Base-by-base conservation (phyloP, 768 basidiomycete genomes). In the Termitomyces sp. region DNA sequence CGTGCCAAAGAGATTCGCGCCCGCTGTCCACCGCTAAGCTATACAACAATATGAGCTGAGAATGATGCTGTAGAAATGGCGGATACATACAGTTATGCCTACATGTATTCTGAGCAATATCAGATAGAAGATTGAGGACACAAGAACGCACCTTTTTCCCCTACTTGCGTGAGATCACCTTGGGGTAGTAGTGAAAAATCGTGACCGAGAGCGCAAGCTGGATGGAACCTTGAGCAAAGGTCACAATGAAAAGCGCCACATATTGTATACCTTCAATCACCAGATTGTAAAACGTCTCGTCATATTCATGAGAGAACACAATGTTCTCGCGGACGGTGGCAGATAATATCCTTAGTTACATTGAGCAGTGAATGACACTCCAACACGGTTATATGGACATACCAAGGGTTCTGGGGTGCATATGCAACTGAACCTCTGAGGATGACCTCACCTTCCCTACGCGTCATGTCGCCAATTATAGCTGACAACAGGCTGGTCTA, bases 311-410 rank as follows among this genome's bases (percentile, higher is more conserved):
- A 10, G 87, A 93, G 72, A 98, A 98, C 35, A 91, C 66, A 58
- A 98, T 98, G 65, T 98, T 98, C 43, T 94, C 91, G 38, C 87
- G 82, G 50, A 98, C 81, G 2, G 90, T 86, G 0, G 91, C 84
- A 1, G 91, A 92, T 69, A 95, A 79, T 44, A 97, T 84, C 89
- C 88, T 89, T 4, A 11, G 26, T 26, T 10, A 44, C 15, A 40
- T 33, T 14, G 21, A 60, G 26, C 14, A 49, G 40, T 8, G 1
- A 48, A 43, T 10, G 1, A 48, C 12, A 21, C 35, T 6, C 30
- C 19, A 6, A 9, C 14, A 21, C 17, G 14, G 12, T 5, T 5
- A 5, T 4, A 37, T 7, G n/a, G 28, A 58, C 79, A 15, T 62
- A 87, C 89, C 93, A 96, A 35, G 93, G 88, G 65, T 86, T 88